These are phyloP conservation scores for Skeletonema grethae DNA, from an alignment of 108 stramenopile species.

Conservation along the genomic window DNA sequence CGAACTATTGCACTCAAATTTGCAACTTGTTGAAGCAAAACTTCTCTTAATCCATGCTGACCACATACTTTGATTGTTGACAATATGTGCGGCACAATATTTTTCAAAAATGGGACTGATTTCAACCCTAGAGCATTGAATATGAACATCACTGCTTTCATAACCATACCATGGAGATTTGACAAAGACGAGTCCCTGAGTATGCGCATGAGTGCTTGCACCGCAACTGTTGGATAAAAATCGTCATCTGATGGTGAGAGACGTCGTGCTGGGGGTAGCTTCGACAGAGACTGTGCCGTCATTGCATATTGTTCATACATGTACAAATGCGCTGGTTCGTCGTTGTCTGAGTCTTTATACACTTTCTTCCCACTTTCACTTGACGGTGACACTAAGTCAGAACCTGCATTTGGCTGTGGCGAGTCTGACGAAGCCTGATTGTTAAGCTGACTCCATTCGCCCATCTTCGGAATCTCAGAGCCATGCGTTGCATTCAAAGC, in stretches of 20 bases:
- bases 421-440: neutral
- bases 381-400: constrained; percentile 2
- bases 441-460: constrained; percentile 10
- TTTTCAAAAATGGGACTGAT: constrained; percentile 86
- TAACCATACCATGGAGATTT: constrained; percentile 91
- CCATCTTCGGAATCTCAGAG: constrained; percentile 21
- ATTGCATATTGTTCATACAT: constrained; percentile 94
- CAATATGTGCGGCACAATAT: constrained; percentile 91
- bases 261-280: constrained; percentile 57
- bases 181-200: constrained; percentile 87
- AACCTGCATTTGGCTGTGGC: neutral
- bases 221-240: constrained; percentile 92
- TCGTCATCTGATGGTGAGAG: constrained; percentile 82
- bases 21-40: constrained; percentile 88
- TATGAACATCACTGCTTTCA: constrained; percentile 93
- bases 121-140: constrained; percentile 88
- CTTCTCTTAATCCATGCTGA: constrained; percentile 86
- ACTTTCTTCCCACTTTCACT: constrained; percentile 12
- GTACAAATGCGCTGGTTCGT: constrained; percentile 78
- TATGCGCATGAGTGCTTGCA: constrained; percentile 90
- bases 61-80: constrained; percentile 71
- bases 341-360: constrained; percentile 58
- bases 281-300: constrained; percentile 82
- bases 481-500: constrained; percentile 7
- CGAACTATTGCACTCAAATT: constrained; percentile 84